Evolutionary conservation across 1,284 basidiomycete species (phyloP).

Genomic region (Apiotrichum sp.): DNA sequence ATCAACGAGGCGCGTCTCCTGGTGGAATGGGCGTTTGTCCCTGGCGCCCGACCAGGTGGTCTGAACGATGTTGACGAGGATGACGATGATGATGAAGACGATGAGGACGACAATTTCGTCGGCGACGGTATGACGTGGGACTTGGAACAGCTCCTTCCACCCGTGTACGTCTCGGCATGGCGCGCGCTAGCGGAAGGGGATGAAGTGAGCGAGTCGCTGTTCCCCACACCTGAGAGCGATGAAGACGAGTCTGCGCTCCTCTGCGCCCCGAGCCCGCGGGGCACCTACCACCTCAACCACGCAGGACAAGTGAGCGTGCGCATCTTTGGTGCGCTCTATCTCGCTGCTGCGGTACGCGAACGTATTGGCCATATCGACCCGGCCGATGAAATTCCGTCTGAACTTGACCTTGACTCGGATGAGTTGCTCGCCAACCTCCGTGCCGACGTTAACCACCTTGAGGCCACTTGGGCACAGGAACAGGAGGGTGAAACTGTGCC

Average conservation of each 20-base stretch:
- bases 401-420: neutral
- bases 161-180: conserved; percentile 16
- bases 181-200: neutral
- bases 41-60: conserved; percentile 18
- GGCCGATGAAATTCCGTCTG: neutral
- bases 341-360: conserved; percentile 1
- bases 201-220: neutral
- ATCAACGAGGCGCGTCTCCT: conserved; percentile 66
- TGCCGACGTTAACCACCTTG: conserved; percentile 3
- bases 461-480: conserved; percentile 4
- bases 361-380: neutral
- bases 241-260: conserved; percentile 9
- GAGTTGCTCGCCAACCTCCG: neutral
- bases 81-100: neutral
- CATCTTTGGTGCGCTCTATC: conserved; percentile 16
- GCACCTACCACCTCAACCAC: conserved; percentile 23
- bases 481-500: conserved; percentile 5
- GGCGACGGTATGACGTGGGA: conserved; percentile 32
- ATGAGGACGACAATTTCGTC: conserved; percentile 14
- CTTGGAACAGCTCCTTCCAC: conserved; percentile 18
- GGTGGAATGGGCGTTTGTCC: conserved; percentile 64
- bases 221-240: neutral
- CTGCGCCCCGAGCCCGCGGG: neutral
- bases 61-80: neutral
- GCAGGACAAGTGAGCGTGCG: conserved; percentile 20